These are phyloP conservation scores for Crithidia acanthocephali DNA, from an alignment of 208 protist species.

Conservation along the genomic window DNA sequence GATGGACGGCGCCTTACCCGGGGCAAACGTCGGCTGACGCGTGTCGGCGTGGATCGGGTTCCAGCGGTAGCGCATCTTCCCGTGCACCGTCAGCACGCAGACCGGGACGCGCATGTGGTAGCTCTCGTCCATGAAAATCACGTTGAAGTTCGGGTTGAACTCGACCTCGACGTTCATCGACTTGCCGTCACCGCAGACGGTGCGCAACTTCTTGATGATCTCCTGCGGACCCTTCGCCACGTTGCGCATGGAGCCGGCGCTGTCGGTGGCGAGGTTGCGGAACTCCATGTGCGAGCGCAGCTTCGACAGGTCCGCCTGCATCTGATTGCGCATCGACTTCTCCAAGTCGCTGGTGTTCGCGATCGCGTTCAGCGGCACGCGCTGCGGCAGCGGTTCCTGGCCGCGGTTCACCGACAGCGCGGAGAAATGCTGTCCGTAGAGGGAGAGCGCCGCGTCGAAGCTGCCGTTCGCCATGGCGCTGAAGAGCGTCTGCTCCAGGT, in stretches of 20 bases:
- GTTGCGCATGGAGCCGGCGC: conserved; percentile 49
- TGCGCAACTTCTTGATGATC: conserved; percentile 42
- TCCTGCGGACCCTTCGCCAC: conserved; percentile 55
- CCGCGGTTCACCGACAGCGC: conserved; percentile 55
- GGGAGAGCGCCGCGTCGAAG: conserved; percentile 23
- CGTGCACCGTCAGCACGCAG: conserved; percentile 79
- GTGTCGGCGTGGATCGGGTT: conserved; percentile 44
- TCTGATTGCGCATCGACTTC: conserved; percentile 56
- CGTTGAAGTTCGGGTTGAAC: conserved; percentile 75
- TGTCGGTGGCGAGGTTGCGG: conserved; percentile 74
- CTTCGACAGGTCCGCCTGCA: conserved; percentile 52
- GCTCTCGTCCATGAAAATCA: conserved; percentile 46
- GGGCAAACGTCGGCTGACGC: conserved; percentile 41
- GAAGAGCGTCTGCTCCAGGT: conserved; percentile 39
- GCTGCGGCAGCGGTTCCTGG: conserved; percentile 59
- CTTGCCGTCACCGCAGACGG: conserved; percentile 50
- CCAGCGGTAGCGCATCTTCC: conserved; percentile 72
- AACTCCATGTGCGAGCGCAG: conserved; percentile 52
- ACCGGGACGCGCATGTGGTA: conserved; percentile 63
- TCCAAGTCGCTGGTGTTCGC: conserved; percentile 56
- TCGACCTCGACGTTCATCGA: conserved; percentile 48
- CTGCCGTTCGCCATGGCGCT: conserved; percentile 27
- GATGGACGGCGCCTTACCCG: conserved; percentile 51
- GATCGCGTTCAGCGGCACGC: conserved; percentile 46
- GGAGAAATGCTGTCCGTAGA: conserved; percentile 37